phyloP scores from a whole-genome alignment of 2,329 filamentous ascomycete genomes.

The Pseudofabraea citricarpa region DNA sequence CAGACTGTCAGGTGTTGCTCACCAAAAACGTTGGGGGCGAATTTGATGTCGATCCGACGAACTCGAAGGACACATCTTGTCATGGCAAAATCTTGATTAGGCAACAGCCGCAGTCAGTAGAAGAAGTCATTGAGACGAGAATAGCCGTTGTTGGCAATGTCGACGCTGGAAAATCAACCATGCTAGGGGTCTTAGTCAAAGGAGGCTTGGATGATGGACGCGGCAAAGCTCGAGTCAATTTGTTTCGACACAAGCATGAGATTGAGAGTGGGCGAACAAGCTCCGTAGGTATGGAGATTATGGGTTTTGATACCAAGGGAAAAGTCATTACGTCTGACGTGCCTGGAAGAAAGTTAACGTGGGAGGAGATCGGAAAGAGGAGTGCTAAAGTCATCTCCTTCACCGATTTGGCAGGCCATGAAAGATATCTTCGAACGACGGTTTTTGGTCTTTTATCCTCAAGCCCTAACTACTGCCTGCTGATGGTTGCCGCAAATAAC shows the following conservation, averaged over 20 bases:
- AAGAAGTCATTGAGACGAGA: conserved; percentile 90
- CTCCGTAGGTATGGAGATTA: conserved; percentile 97
- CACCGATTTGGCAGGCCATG: conserved; percentile 91
- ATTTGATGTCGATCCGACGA: conserved; percentile 61
- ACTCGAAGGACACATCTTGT: conserved; percentile 60
- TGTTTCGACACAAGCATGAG: conserved; percentile 97
- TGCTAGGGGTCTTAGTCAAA: conserved; percentile 93
- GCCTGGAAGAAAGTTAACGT: conserved; percentile 82
- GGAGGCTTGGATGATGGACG: conserved; percentile 91
- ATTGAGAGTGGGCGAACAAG: conserved; percentile 93
- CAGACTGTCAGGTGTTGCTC: conserved; percentile 76
- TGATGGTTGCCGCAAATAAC: conserved; percentile 99
- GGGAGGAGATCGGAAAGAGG: conserved; percentile 95
- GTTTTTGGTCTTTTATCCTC: conserved; percentile 93
- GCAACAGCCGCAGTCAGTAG: conserved; percentile 65
- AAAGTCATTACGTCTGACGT: conserved; percentile 77
- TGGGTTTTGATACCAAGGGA: conserved; percentile 89
- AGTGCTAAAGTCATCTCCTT: conserved; percentile 97
- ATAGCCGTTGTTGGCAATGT: conserved; percentile 98
- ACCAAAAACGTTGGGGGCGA: conserved; percentile 86
- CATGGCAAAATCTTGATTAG: conserved; percentile 86
- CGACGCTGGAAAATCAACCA: conserved; percentile 93
- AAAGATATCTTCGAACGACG: conserved; percentile 90
- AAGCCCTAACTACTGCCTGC: conserved; percentile 92
- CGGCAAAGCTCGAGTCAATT: conserved; percentile 87